Evolutionary conservation across 805 yeast genomes (phyloP).

Genomic region (Nakazawaea sp.): DNA sequence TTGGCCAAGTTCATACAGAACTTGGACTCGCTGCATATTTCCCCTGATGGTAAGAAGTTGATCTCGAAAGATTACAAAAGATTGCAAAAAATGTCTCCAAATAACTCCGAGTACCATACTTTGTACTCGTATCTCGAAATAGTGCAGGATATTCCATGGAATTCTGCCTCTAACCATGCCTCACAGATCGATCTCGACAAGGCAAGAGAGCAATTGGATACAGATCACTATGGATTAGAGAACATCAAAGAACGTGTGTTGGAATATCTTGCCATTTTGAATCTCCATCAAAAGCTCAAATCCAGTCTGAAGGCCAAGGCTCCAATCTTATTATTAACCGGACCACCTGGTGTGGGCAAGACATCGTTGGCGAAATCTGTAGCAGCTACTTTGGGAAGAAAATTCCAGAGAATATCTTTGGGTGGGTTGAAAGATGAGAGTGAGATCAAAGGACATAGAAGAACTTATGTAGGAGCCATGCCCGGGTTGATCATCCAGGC

Average conservation of each 20-base stretch:
- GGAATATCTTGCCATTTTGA: constrained; percentile 75
- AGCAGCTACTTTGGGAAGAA: constrained; percentile 65
- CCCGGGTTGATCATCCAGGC: constrained; percentile 81
- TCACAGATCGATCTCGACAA: constrained; percentile 42
- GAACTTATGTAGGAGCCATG: constrained; percentile 90
- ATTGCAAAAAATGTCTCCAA: constrained; percentile 46
- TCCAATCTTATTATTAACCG: constrained; percentile 76
- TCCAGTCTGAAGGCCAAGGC: constrained; percentile 26
- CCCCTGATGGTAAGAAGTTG: constrained; percentile 34
- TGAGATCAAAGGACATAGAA: constrained; percentile 83
- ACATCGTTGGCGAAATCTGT: constrained; percentile 81
- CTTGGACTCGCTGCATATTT: constrained; percentile 25
- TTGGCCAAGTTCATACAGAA: constrained; percentile 23
- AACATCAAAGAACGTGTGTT: constrained; percentile 68
- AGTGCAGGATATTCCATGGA: constrained; percentile 61
- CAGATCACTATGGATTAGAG: constrained; percentile 74
- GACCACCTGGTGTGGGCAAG: constrained; percentile 94
- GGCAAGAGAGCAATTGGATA: constrained; percentile 54
- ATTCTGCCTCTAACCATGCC: constrained; percentile 14
- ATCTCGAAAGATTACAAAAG: constrained; percentile 46
- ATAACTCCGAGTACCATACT: constrained; percentile 58
- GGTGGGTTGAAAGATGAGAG: constrained; percentile 90
- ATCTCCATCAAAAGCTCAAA: constrained; percentile 35
- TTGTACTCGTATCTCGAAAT: constrained; percentile 58
- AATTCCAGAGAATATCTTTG: constrained; percentile 71